Evolutionary conservation across 306 rosid genomes (phyloP).

Genomic region (Rosa multiflora): DNA sequence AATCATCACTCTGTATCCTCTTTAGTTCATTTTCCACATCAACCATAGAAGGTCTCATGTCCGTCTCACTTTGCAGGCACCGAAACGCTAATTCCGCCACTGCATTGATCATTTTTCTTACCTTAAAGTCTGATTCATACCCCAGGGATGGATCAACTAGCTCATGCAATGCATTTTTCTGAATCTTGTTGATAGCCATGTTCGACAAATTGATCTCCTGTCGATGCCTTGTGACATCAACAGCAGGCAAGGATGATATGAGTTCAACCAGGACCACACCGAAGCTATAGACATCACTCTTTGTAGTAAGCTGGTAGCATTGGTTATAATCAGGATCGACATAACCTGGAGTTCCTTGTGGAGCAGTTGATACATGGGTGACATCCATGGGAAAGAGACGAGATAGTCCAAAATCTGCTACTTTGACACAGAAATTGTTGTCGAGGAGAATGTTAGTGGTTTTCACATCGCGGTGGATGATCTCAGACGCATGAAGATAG

Average conservation of each 20-base stretch:
- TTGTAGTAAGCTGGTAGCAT: slow-evolving; percentile 68
- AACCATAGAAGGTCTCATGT: slow-evolving; percentile 66
- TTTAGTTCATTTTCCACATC: slow-evolving; percentile 49
- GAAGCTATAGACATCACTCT: slow-evolving; percentile 86
- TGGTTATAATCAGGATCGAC: slow-evolving; percentile 90
- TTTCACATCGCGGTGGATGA: slow-evolving; percentile 82
- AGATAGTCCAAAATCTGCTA: slow-evolving; percentile 88
- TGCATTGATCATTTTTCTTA: slow-evolving; percentile 53
- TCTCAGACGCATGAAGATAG: slow-evolving; percentile 71
- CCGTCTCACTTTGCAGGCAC: slow-evolving; percentile 67
- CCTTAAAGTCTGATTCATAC: slow-evolving; percentile 55
- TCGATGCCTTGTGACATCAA: slow-evolving; percentile 75
- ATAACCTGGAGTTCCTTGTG: slow-evolving; percentile 95
- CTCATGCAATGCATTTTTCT: slow-evolving; percentile 51
- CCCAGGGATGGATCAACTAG: slow-evolving; percentile 63
- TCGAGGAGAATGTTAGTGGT: slow-evolving; percentile 83
- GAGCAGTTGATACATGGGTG: slow-evolving; percentile 81
- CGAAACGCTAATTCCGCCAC: slow-evolving; percentile 80
- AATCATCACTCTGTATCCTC: slow-evolving; percentile 47
- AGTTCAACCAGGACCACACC: slow-evolving; percentile 84
- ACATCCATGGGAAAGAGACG: slow-evolving; percentile 67
- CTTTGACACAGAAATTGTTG: slow-evolving; percentile 56
- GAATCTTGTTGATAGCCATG: slow-evolving; percentile 84
- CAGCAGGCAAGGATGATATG: slow-evolving; percentile 82
- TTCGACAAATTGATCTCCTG: slow-evolving; percentile 75